Base-by-base conservation (phyloP, 331 rosid species). In the Rosa hybrid region DNA sequence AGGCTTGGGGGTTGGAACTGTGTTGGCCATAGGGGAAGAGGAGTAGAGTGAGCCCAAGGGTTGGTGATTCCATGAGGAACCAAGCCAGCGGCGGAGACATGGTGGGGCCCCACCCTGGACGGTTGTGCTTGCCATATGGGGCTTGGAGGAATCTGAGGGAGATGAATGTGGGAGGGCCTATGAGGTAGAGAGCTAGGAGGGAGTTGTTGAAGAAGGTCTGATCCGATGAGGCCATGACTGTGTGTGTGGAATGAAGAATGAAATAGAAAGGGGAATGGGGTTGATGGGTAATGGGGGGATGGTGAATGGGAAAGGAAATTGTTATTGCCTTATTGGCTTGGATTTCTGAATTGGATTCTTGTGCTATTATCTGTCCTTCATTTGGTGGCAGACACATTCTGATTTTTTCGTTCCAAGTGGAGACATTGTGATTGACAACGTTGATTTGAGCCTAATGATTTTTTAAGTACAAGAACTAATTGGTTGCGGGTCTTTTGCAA, bases 41-140 rank as follows among this genome's bases (percentile, higher is more conserved):
- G 74, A 88, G 67, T 60, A 95, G 87, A 77, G 93, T 89, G 71
- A 91, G 87, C 94, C 96, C 92, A 3, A 93, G 88, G 0, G 97
- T 87, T 5, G 97, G 96, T 77, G 90, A 89, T 72, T 95, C 97
- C 99, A 95, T 95, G 12, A 93, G 86, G 48, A 93, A 84, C 98
- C 98, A 95, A 17, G 99, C 97, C 11, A 93, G 38, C 0, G 96
- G 91, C 1, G 96, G 81, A 3, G 96, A 62, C 4, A 93, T 78
- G 30, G 85, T 85, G 8, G 98, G 98, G 34, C 96, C 98, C 97
- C 97, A 94, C 12, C 98, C 94, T 0, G 91, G 81, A 0, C 91
- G 81, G 79, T 71, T 81, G 89, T 90, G 96, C 76, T 96, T 96
- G 9, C 94, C 97, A 23, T 96, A 96, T 0, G 97, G 99, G 67